Evolutionary conservation across 2,329 filamentous ascomycete genomes (phyloP).

Genomic region (Kalmusia sp.): DNA sequence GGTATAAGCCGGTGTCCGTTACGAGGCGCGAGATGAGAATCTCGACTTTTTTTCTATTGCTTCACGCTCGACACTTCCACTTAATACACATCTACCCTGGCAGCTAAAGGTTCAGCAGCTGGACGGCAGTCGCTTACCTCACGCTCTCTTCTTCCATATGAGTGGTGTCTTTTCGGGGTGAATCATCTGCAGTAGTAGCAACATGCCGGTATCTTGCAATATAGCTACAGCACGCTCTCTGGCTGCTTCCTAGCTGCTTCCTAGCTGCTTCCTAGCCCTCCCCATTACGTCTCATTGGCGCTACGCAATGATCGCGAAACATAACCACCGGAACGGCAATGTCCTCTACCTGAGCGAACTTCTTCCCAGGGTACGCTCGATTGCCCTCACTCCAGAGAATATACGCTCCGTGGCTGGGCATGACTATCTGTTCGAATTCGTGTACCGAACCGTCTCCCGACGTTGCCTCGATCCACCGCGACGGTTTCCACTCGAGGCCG

Average conservation of each 20-base stretch:
- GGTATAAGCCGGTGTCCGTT: too few species aligned
- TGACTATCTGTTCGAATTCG: background rate
- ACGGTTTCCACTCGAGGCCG: conserved; percentile 35
- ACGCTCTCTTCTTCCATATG: conserved; percentile 10
- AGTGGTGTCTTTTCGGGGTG: conserved; percentile 18
- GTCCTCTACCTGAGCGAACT: conserved; percentile 46
- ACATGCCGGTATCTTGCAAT: conserved; percentile 17
- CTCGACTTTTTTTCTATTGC: too few species aligned
- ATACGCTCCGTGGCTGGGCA: conserved; percentile 6
- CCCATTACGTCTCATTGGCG: background rate
- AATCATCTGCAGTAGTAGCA: conserved; percentile 23
- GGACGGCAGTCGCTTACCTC: too few species aligned
- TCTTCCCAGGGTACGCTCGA: conserved; percentile 41
- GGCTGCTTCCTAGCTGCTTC: too few species aligned
- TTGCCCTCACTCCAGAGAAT: conserved; percentile 39
- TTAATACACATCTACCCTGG: too few species aligned
- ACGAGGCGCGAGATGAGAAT: too few species aligned
- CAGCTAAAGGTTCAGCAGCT: too few species aligned
- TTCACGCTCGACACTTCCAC: too few species aligned
- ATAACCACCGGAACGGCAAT: conserved; percentile 36
- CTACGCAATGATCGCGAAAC: conserved; percentile 23
- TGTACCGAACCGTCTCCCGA: background rate
- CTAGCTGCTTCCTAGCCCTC: conserved; percentile 7
- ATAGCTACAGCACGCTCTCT: conserved; percentile 3
- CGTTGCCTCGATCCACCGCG: conserved; percentile 28